Base-by-base conservation (phyloP, 2,329 filamentous ascomycete genomes). In the Phyllachora maydis region DNA sequence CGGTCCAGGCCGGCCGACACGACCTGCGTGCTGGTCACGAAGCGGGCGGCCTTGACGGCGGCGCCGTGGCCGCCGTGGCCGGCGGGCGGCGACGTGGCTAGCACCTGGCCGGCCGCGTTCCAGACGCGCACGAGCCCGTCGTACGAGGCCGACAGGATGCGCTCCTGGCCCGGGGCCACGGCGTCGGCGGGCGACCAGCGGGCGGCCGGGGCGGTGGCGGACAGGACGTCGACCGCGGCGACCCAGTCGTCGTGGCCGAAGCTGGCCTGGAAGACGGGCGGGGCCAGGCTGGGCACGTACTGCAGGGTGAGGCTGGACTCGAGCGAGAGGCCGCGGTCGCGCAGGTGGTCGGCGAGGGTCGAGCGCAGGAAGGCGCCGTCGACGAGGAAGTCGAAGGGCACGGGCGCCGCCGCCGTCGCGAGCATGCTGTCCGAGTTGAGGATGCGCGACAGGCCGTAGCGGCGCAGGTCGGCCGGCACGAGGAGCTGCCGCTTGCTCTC, bases 201-300 rank as follows among this genome's bases (percentile, higher is more conserved):
- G 11, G 59, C 68, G 3, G 69, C 65, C 5, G 54, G 49, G 2
- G 76, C 75, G 8, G 60, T 67, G 9, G 49, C 46, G 0, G 81
- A 83, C 13, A 91, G 55, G 4, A 91, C 65, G 45, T 93, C 82
- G 14, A 95, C 69, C 14, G 67, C 65, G 43, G 78, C 79, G 23
- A 98, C 77, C 88, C 88, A 98, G 47, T 95, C 88, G 41, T 98
- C 83, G 46, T 98, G 85, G 52, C 93, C 74, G 45, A 92, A 98
- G 41, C 77, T 88, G 8, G 82, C 75, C 36, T 91, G 71, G 45
- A 88, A 85, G 17, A 77, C 60, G 11, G 88, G 88, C 6, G 88
- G 88, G 29, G 93, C 69, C 35, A 93, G 56, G 32, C 82, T 88
- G 38, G 82, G 74, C 17, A 93, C 81, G 49, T 95, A 98, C 54